Conservation (phyloP, 176 grass and related monocot species). For the Lolium multiflorum region DNA sequence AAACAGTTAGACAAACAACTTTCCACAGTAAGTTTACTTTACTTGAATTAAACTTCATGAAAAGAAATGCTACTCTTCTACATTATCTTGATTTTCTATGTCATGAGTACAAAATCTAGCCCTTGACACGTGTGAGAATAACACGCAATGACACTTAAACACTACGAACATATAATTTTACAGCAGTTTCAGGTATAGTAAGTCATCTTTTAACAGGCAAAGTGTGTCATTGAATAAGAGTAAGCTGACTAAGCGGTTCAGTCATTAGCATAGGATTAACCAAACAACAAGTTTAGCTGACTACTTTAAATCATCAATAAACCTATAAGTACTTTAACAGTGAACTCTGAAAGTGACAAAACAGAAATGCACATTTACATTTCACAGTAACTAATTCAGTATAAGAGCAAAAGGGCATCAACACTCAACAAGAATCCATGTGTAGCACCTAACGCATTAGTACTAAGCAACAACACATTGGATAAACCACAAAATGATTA, state of each 20-base stretch:
- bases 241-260: not conserved
- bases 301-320: not conserved
- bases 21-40: slow-evolving; percentile 24
- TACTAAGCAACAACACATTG: not conserved
- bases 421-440: not conserved
- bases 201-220: not conserved
- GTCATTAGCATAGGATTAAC: not conserved
- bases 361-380: not conserved
- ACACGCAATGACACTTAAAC: not conserved
- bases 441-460: not conserved
- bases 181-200: not conserved
- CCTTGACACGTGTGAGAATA: not conserved
- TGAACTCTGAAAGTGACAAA: not conserved
- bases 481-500: not conserved
- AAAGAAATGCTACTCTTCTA: not conserved
- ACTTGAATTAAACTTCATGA: not conserved
- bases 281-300: not conserved
- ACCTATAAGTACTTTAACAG: not conserved
- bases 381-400: not conserved
- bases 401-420: not conserved
- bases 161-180: not conserved
- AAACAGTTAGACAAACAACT: not conserved
- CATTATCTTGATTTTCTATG: not conserved
- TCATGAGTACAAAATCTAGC: slow-evolving; percentile 1
- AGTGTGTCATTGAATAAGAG: not conserved